These are phyloP conservation scores for Novymonas esmeraldas DNA, from an alignment of 208 protist species.

Conservation along the genomic window DNA sequence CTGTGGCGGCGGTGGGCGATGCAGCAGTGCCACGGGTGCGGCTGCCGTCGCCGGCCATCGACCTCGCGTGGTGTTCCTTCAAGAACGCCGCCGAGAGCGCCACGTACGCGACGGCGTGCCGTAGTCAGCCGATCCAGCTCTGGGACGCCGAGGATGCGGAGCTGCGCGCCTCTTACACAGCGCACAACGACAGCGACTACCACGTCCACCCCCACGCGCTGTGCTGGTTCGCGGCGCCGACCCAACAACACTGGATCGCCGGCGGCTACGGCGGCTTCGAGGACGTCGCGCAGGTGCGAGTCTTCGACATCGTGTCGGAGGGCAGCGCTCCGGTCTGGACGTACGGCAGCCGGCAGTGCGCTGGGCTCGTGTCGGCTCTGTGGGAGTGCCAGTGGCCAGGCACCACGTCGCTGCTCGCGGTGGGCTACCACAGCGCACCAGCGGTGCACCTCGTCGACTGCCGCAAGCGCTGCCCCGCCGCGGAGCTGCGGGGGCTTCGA, in stretches of 20 bases:
- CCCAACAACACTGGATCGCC: conserved; percentile 30
- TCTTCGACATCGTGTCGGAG: conserved; percentile 70
- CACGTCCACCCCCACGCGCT: conserved; percentile 45
- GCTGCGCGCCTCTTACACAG: conserved; percentile 72
- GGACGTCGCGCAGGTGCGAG: conserved; percentile 62
- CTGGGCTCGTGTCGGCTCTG: conserved; percentile 40
- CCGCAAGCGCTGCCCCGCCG: conserved; percentile 46
- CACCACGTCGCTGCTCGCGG: conserved; percentile 33
- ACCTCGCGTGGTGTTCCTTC: conserved; percentile 82
- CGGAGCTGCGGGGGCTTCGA: conserved; percentile 42
- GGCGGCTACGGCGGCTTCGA: conserved; percentile 78
- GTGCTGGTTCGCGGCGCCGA: conserved; percentile 41
- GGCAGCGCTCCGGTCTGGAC: conserved; percentile 42
- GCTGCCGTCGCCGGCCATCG: conserved; percentile 69
- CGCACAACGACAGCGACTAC: conserved; percentile 57
- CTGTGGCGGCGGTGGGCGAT: conserved; percentile 4
- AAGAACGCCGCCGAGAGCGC: conserved; percentile 48
- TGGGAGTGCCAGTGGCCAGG: conserved; percentile 27
- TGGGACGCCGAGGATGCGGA: conserved; percentile 72
- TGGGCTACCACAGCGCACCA: conserved; percentile 54
- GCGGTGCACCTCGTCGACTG: conserved; percentile 71
- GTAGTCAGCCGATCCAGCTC: conserved; percentile 71
- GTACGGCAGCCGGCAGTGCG: conserved; percentile 31
- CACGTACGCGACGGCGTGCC: conserved; percentile 59
- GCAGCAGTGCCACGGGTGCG: conserved; percentile 37